Conservation (phyloP, 805 yeast genomes). For the Priceomyces castillae region DNA sequence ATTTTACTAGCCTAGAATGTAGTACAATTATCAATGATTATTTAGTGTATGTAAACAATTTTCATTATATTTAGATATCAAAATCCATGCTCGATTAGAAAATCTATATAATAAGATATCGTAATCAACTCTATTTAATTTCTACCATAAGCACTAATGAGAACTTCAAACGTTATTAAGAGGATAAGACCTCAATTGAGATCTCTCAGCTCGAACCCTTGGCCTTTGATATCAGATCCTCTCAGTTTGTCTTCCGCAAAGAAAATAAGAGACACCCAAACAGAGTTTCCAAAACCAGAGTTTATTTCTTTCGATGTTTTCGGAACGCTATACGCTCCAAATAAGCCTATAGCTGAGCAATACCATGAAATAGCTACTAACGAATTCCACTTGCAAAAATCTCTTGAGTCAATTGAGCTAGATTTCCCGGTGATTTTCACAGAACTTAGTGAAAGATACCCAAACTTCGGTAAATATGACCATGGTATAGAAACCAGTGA, state of each 20-base stretch:
- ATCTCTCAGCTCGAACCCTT: not conserved
- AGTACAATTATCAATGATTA: not conserved
- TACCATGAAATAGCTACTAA: conserved; percentile 46
- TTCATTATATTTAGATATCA: not conserved
- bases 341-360: conserved; percentile 50
- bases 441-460: conserved; percentile 38
- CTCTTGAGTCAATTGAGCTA: conserved; percentile 20
- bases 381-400: conserved; percentile 41
- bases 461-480: conserved; percentile 59
- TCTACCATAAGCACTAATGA: not conserved
- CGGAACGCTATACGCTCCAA: conserved; percentile 62
- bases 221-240: conserved; percentile 21
- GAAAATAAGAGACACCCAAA: conserved; percentile 23
- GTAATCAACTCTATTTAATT: too few relatives aligned
- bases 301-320: conserved; percentile 66
- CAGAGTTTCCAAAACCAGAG: conserved; percentile 39
- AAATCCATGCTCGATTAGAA: not conserved
- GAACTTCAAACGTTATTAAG: not conserved
- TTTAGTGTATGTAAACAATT: not conserved
- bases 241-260: conserved; percentile 21
- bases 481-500: conserved; percentile 19
- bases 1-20: conserved; percentile 49
- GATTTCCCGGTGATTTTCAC: conserved; percentile 34
- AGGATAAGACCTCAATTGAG: not conserved
- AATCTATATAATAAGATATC: too few relatives aligned